phyloP scores from a whole-genome alignment of 352 stramenopile genomes.

The Bremia lactucae region DNA sequence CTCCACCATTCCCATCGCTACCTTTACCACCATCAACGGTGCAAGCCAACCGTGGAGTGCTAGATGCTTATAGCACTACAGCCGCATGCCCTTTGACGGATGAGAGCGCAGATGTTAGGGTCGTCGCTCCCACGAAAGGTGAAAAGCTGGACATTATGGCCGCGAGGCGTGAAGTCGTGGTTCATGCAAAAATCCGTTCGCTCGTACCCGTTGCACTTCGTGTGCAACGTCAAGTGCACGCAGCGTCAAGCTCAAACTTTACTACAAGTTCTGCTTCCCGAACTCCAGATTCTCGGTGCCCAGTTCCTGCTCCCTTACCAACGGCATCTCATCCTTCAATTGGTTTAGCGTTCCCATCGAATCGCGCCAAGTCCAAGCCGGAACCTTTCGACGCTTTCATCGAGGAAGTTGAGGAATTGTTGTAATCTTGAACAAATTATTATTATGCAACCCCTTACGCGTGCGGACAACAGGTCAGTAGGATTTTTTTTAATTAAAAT shows the following conservation, averaged over 20 bases:
- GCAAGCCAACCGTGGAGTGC: neutral
- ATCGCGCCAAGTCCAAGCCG: constrained; percentile 2
- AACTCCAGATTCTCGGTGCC: constrained; percentile 9
- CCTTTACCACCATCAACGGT: constrained; percentile 3
- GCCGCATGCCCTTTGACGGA: constrained; percentile 25
- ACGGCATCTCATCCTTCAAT: constrained; percentile 12
- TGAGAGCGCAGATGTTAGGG: neutral
- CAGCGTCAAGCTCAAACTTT: neutral
- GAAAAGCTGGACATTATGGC: constrained; percentile 23
- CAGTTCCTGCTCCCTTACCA: constrained; percentile 8
- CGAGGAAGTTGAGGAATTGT: constrained; percentile 44
- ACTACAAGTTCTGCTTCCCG: constrained; percentile 3
- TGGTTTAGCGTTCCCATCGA: neutral
- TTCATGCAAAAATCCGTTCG: constrained; percentile 35
- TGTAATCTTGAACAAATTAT: too few species aligned
- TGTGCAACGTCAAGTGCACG: constrained; percentile 26
- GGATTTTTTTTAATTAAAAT: too few species aligned
- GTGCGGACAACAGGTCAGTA: too few species aligned
- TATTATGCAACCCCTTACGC: too few species aligned
- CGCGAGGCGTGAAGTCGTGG: constrained; percentile 21
- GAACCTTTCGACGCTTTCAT: constrained; percentile 54
- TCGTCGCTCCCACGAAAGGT: constrained; percentile 6
- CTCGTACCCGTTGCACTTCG: constrained; percentile 54
- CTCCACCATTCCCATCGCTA: constrained; percentile 5
- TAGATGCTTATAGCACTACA: constrained; percentile 7